These are phyloP conservation scores for Melocanna baccifera DNA, from an alignment of 176 grass and related monocot genomes.

Conservation along the genomic window DNA sequence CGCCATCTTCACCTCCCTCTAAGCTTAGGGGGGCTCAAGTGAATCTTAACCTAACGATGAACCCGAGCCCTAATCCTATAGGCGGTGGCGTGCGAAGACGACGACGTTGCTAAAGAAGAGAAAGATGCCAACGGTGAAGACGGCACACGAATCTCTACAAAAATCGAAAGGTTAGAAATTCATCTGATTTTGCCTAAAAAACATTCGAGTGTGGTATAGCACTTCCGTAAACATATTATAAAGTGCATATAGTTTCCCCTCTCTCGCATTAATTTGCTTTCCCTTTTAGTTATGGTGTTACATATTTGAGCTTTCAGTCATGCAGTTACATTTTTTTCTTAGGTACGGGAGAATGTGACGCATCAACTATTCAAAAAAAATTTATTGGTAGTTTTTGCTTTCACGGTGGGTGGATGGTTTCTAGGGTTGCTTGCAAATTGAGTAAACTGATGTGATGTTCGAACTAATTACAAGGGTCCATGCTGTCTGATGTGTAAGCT, in stretches of 20 bases:
- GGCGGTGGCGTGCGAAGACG: too few relatives aligned
- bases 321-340: constrained; percentile 1
- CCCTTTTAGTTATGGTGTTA: constrained; percentile 21
- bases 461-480: constrained; percentile 71
- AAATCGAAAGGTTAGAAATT: too few relatives aligned
- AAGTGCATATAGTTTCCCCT: not conserved
- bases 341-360: constrained; percentile 15
- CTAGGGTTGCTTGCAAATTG: constrained; percentile 67
- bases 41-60: too few relatives aligned
- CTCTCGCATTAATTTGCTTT: not conserved
- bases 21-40: too few relatives aligned
- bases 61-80: too few relatives aligned
- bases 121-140: too few relatives aligned
- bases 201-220: too few relatives aligned
- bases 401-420: constrained; percentile 60
- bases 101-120: too few relatives aligned
- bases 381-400: constrained; percentile 52
- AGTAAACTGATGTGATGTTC: constrained; percentile 86
- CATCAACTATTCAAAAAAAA: constrained; percentile 33
- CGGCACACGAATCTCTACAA: too few relatives aligned
- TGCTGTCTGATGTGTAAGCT: constrained; percentile 48
- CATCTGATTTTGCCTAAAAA: too few relatives aligned
- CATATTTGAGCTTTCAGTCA: not conserved
- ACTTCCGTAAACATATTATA: not conserved
- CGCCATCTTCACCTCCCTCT: too few relatives aligned